phyloP scores from a whole-genome alignment of 208 protist genomes.

The Vickermania ingenoplastis region DNA sequence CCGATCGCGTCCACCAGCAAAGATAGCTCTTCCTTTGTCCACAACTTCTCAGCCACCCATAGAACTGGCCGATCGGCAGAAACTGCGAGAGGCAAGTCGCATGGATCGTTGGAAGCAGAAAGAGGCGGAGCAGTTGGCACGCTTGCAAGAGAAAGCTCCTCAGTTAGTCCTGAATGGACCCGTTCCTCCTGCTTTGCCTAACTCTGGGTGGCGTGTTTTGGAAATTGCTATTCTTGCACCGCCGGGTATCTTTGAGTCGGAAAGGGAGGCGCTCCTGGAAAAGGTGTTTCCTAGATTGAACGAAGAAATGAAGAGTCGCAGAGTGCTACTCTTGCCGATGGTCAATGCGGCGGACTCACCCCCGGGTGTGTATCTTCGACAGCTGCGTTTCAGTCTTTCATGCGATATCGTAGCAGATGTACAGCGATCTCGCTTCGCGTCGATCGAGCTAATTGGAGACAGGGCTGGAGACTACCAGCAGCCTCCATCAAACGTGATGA shows the following conservation, averaged over 20 bases:
- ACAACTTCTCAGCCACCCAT: neutral
- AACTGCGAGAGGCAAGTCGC: neutral
- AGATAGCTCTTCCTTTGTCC: neutral
- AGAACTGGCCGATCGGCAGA: neutral
- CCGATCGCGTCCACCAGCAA: slow-evolving; percentile 2
- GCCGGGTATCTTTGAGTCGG: slow-evolving; percentile 68
- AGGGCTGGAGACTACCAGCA: slow-evolving; percentile 58
- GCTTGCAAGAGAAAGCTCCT: neutral
- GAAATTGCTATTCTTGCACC: slow-evolving; percentile 71
- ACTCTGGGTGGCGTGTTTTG: slow-evolving; percentile 63
- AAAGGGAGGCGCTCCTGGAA: slow-evolving; percentile 36
- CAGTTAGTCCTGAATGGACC: neutral
- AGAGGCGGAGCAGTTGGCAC: slow-evolving; percentile 1
- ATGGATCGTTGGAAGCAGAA: neutral
- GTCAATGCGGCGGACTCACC: slow-evolving; percentile 21
- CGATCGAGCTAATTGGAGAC: slow-evolving; percentile 77
- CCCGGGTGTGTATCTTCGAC: slow-evolving; percentile 24
- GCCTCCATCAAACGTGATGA: slow-evolving; percentile 34
- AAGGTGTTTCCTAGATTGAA: slow-evolving; percentile 68
- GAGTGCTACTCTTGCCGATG: slow-evolving; percentile 31
- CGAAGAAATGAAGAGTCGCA: slow-evolving; percentile 25
- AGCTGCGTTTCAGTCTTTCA: slow-evolving; percentile 25
- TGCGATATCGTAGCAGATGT: slow-evolving; percentile 46
- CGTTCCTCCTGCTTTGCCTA: slow-evolving; percentile 21
- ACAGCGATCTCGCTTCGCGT: slow-evolving; percentile 37